Percentiles rank a stretch among this genome's conserved stretches.
Conservation (phyloP, 1,284 basidiomycete species). For the Cystobasidium slooffiae region DNA sequence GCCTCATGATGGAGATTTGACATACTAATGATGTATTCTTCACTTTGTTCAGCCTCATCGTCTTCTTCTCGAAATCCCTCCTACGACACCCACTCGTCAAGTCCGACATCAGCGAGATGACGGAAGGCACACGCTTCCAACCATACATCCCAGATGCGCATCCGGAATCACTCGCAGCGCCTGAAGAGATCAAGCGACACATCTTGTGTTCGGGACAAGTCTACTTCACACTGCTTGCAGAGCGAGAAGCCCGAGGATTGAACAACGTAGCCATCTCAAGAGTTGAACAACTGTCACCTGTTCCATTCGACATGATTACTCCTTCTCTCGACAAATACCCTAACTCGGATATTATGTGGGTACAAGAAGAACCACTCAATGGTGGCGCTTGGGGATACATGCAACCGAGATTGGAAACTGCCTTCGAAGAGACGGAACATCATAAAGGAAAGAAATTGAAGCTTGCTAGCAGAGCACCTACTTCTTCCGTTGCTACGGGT, state of each 20-base stretch:
- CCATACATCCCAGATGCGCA: slow-evolving; percentile 88
- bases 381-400: slow-evolving; percentile 82
- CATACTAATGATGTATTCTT: neutral
- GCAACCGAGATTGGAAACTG: slow-evolving; percentile 66
- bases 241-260: slow-evolving; percentile 84
- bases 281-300: slow-evolving; percentile 90
- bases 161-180: slow-evolving; percentile 70
- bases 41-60: slow-evolving; percentile 64
- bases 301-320: slow-evolving; percentile 77
- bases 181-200: slow-evolving; percentile 88
- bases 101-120: slow-evolving; percentile 84
- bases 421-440: slow-evolving; percentile 74
- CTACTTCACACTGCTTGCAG: slow-evolving; percentile 84
- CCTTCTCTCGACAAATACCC: slow-evolving; percentile 87
- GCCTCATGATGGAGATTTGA: neutral
- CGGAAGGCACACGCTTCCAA: slow-evolving; percentile 86
- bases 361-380: slow-evolving; percentile 54
- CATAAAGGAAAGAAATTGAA: slow-evolving; percentile 86
- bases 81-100: slow-evolving; percentile 90
- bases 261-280: slow-evolving; percentile 87
- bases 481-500: slow-evolving; percentile 68
- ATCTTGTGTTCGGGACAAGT: slow-evolving; percentile 79
- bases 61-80: slow-evolving; percentile 96
- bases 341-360: slow-evolving; percentile 61
- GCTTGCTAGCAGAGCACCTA: slow-evolving; percentile 84